Percentiles rank a stretch among this genome's conserved stretches.
phyloP scores from a whole-genome alignment of 2,329 filamentous ascomycete genomes.

The Fusarium duplospermum region DNA sequence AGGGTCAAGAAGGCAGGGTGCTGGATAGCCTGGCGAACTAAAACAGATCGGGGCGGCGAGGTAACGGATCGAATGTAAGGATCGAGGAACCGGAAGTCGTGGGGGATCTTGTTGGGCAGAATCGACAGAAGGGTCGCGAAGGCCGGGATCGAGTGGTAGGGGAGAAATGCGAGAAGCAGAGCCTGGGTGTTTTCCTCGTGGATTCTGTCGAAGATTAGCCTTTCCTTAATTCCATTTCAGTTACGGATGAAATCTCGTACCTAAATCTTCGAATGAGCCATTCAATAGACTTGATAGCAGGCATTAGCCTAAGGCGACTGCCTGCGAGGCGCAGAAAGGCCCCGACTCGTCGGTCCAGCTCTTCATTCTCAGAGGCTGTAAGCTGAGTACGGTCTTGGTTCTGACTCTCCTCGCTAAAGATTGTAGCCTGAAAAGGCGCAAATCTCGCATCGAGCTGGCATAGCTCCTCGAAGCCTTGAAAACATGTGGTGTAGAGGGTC shows the following conservation, averaged over 20 bases:
- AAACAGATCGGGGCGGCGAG: conserved; percentile 80
- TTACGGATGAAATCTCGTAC: conserved; percentile 59
- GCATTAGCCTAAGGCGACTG: conserved; percentile 81
- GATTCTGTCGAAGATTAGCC: conserved; percentile 65
- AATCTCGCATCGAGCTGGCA: conserved; percentile 89
- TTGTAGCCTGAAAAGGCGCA: conserved; percentile 74
- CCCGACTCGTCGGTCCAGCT: conserved; percentile 82
- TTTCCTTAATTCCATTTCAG: background rate
- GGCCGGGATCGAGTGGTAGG: conserved; percentile 87
- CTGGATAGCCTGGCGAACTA: conserved; percentile 86
- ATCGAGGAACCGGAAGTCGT: conserved; percentile 83
- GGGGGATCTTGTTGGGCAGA: conserved; percentile 78
- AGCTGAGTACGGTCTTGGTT: conserved; percentile 88
- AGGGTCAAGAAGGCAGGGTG: conserved; percentile 80
- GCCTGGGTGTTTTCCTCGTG: conserved; percentile 89
- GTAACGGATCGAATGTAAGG: conserved; percentile 86
- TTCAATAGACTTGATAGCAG: conserved; percentile 90
- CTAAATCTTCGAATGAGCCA: conserved; percentile 93
- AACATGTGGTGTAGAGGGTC: conserved; percentile 85
- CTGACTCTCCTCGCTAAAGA: conserved; percentile 96
- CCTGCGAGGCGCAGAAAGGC: conserved; percentile 85
- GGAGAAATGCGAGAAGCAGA: conserved; percentile 87
- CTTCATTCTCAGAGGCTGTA: conserved; percentile 82
- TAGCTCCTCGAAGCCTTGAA: conserved; percentile 90
- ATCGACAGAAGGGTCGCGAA: conserved; percentile 91